Conservation (phyloP, 169 alveolate species). For the Cyclospora cayetanensis region DNA sequence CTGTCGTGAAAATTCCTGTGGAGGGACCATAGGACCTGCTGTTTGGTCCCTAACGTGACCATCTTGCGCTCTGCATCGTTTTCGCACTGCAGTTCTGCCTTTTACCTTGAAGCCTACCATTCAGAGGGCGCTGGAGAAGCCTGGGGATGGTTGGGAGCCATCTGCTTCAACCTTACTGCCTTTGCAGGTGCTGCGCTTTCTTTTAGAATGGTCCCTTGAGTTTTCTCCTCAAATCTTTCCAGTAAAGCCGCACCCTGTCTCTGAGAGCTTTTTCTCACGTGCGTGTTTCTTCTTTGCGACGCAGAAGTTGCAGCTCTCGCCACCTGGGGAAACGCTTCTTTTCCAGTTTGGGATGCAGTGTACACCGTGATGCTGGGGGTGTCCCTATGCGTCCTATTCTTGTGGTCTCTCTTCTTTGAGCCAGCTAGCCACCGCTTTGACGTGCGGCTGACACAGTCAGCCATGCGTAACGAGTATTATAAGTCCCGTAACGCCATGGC, state of each 20-base stretch:
- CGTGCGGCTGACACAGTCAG: constrained; percentile 91
- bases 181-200: constrained; percentile 67
- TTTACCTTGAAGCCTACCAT: constrained; percentile 91
- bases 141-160: constrained; percentile 92
- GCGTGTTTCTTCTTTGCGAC: constrained; percentile 30
- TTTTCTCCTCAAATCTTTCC: too few relatives aligned
- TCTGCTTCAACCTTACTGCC: constrained; percentile 83
- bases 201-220: too few relatives aligned
- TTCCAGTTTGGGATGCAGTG: constrained; percentile 83
- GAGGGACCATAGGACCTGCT: too few relatives aligned
- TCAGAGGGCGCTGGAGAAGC: constrained; percentile 93
- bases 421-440: constrained; percentile 89
- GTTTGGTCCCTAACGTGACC: too few relatives aligned
- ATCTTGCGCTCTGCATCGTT: neutral
- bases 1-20: too few relatives aligned
- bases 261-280: neutral
- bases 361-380: constrained; percentile 84
- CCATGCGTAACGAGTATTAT: constrained; percentile 91
- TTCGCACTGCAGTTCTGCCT: constrained; percentile 74
- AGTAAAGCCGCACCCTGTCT: too few relatives aligned
- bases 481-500: constrained; percentile 94
- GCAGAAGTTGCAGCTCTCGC: constrained; percentile 83
- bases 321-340: constrained; percentile 79
- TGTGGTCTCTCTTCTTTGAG: constrained; percentile 91
- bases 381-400: constrained; percentile 80